Evolutionary conservation across 1,139 yeast genomes (phyloP), one percentile per base, ranked within the genome.

Genomic region (Candida sanyaensis): DNA sequence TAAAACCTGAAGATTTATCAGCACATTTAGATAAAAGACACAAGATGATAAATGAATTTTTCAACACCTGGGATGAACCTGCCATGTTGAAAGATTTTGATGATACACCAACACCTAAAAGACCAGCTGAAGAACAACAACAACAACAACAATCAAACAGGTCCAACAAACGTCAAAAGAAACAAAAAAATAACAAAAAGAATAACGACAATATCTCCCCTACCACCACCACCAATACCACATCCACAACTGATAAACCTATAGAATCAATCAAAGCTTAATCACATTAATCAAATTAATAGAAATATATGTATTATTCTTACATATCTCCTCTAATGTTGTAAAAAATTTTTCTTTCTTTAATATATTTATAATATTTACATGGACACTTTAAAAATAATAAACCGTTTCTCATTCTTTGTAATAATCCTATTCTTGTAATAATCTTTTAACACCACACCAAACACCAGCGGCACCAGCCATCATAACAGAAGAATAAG

Each of bases 381-480:
- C 42, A 44, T 11, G 21, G 17, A 28, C 21, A 10, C 29, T 17
- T 17, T 17, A 17, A 34, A 8, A 12, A 12, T n/a, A 33, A n/a
- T n/a, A 33, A 28, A 29, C n/a, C 26, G 26, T 23, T 9, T 17
- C 42, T 21, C 11, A 29, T 13, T 10, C 24, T n/a, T n/a, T 4
- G 5, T 13, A 8, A 10, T 17, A 11, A n/a, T 28, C 23, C 26
- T 32, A 37, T 46, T 56, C 65, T 55, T 65, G 63, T 52, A 66
- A 66, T 48, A 68, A 62, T 55, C 81, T 73, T 75, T 93, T 93
- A 60, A 87, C 62, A 47, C 88, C 92, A 75, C 96, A 86, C 99
- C 99, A 93, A 41, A 82, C 82, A 53, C 89, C 97, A 43, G 98
- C 96, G 51, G 89, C 96, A 54, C 84, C 82, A 17, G 96, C 91